These are phyloP conservation scores for Cicer pinnatifidum DNA, from an alignment of 306 rosid genomes.

Conservation along the genomic window DNA sequence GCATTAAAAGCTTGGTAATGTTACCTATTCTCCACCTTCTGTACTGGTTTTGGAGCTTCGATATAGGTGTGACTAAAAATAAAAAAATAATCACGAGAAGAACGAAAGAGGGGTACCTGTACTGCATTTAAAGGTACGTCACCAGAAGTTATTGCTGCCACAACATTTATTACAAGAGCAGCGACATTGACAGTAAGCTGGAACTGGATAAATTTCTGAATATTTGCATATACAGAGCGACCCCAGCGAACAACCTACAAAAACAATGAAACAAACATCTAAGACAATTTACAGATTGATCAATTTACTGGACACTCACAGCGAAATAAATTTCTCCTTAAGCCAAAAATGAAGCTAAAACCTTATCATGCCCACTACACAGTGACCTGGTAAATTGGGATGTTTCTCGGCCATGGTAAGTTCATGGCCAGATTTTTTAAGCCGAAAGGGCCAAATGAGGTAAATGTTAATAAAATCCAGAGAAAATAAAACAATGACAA, in stretches of 20 bases:
- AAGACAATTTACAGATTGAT: constrained; percentile 29
- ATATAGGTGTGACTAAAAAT: constrained; percentile 13
- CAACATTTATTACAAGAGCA: constrained; percentile 95
- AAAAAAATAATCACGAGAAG: constrained; percentile 11
- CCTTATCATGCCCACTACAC: background rate
- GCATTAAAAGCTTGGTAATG: background rate
- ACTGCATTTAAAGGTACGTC: constrained; percentile 91
- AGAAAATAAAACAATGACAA: constrained; percentile 23
- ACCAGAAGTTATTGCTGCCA: constrained; percentile 84
- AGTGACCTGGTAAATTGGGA: constrained; percentile 30
- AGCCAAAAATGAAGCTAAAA: constrained; percentile 30
- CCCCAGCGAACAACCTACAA: constrained; percentile 98
- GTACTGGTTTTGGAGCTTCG: constrained; percentile 34
- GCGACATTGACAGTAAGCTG: constrained; percentile 98
- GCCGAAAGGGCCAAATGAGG: constrained; percentile 14
- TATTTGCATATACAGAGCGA: constrained; percentile 97
- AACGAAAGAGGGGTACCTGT: constrained; percentile 59
- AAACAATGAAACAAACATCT: constrained; percentile 36
- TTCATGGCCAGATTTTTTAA: constrained; percentile 32
- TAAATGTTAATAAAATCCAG: constrained; percentile 9
- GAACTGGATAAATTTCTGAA: constrained; percentile 97
- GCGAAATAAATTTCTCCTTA: constrained; percentile 39
- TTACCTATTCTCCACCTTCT: constrained; percentile 27
- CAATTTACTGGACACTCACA: constrained; percentile 26
- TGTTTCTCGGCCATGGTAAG: constrained; percentile 27